These are phyloP conservation scores for Coemansia sp. DNA, from an alignment of 192 early-diverging fungal genomes.

Conservation along the genomic window DNA sequence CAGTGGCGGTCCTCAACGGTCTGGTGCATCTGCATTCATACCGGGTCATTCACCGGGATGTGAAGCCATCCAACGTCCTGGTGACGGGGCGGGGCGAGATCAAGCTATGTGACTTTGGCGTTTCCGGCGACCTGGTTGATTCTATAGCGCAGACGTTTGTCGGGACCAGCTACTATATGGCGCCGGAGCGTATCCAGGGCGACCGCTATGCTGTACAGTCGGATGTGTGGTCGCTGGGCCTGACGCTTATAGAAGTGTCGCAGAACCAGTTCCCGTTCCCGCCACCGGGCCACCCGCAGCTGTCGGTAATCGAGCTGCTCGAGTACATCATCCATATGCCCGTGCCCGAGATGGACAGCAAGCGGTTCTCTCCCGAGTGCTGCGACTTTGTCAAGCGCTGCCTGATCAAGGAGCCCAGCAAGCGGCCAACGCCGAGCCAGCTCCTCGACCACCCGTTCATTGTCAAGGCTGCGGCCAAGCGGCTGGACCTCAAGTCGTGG, in stretches of 20 bases:
- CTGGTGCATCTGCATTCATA: conserved; percentile 85
- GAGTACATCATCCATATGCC: conserved; percentile 89
- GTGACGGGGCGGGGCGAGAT: conserved; percentile 83
- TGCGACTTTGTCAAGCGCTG: conserved; percentile 50
- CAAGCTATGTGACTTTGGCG: conserved; percentile 98
- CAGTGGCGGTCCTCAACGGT: conserved; percentile 82
- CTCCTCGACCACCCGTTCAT: conserved; percentile 71
- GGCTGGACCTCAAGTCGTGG: conserved; percentile 65
- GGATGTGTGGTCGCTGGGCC: conserved; percentile 94
- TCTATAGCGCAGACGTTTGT: conserved; percentile 92
- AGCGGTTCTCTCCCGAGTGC: conserved; percentile 29
- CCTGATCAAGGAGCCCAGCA: conserved; percentile 66
- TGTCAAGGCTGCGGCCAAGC: conserved; percentile 50
- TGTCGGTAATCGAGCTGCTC: conserved; percentile 88
- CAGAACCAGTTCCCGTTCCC: conserved; percentile 91
- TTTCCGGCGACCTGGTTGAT: conserved; percentile 83
- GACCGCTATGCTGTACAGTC: conserved; percentile 80
- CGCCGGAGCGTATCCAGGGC: conserved; percentile 95
- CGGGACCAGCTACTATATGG: conserved; percentile 96
- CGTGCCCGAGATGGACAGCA: conserved; percentile 67
- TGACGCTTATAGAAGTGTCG: conserved; percentile 91
- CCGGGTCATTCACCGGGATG: conserved; percentile 90
- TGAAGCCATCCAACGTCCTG: conserved; percentile 98
- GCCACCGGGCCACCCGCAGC: conserved; percentile 63
- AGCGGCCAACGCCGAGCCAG: conserved; percentile 59